phyloP scores from a whole-genome alignment of 2,329 filamentous ascomycete genomes.

The Penicillium sp. region DNA sequence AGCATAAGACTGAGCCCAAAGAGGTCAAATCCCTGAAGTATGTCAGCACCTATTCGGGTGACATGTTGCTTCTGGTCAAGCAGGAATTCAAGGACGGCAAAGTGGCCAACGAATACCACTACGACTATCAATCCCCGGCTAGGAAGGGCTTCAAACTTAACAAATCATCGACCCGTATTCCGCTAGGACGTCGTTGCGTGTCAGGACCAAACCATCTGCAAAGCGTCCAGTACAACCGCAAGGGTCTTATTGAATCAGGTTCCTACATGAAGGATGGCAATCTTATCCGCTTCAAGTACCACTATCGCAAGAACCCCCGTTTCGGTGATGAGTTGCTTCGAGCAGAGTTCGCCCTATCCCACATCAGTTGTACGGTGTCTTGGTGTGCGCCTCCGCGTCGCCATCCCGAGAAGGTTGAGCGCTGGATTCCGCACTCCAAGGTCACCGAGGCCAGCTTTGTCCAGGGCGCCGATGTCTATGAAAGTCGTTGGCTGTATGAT shows the following conservation, averaged over 20 bases:
- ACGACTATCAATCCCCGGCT: constrained; percentile 41
- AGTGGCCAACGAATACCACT: constrained; percentile 49
- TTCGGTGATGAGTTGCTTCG: constrained; percentile 57
- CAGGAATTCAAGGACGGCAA: constrained; percentile 48
- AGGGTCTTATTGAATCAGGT: constrained; percentile 53
- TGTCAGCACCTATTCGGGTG: constrained; percentile 49
- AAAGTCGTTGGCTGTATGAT: constrained; percentile 51
- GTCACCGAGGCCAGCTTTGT: constrained; percentile 56
- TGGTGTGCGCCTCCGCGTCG: constrained; percentile 54
- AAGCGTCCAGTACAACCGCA: constrained; percentile 52
- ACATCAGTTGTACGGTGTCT: constrained; percentile 54
- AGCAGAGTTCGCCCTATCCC: constrained; percentile 54
- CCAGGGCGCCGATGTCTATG: constrained; percentile 52
- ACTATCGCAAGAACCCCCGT: constrained; percentile 54
- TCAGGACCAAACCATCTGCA: constrained; percentile 47
- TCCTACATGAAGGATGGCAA: constrained; percentile 55
- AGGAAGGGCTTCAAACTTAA: constrained; percentile 29
- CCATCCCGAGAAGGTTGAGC: constrained; percentile 51
- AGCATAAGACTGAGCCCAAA: constrained; percentile 48
- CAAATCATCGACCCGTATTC: constrained; percentile 36
- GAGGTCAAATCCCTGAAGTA: constrained; percentile 42
- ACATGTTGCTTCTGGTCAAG: constrained; percentile 46
- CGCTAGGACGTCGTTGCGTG: constrained; percentile 48
- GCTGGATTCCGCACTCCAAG: constrained; percentile 56
- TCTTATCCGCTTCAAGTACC: constrained; percentile 53